Percentiles rank a stretch among this genome's conserved stretches.
These are phyloP conservation scores for Pseudogymnoascus sp. DNA, from an alignment of 2,329 filamentous ascomycete genomes.

Conservation along the genomic window DNA sequence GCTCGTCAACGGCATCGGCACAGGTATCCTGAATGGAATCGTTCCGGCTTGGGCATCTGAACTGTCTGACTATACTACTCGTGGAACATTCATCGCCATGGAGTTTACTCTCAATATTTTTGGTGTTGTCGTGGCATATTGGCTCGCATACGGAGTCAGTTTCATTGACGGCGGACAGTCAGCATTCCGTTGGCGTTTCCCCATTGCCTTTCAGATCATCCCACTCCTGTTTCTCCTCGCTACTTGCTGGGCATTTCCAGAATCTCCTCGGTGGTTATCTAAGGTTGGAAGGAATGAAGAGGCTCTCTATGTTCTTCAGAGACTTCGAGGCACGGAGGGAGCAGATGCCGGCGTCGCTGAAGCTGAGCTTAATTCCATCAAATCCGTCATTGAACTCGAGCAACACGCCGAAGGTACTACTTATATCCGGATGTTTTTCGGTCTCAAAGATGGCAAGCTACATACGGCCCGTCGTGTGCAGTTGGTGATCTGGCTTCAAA, in stretches of 20 bases:
- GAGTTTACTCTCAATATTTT: conserved; percentile 66
- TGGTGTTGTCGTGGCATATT: conserved; percentile 55
- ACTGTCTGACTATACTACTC: conserved; percentile 55
- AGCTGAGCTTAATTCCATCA: conserved; percentile 60
- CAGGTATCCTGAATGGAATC: conserved; percentile 61
- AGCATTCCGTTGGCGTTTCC: conserved; percentile 58
- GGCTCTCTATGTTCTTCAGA: conserved; percentile 54
- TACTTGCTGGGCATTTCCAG: conserved; percentile 58
- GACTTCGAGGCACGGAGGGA: conserved; percentile 51
- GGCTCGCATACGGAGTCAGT: conserved; percentile 43
- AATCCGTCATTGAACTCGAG: conserved; percentile 53
- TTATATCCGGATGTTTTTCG: conserved; percentile 34
- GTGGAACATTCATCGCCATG: conserved; percentile 55
- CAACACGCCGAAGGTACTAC: conserved; percentile 42
- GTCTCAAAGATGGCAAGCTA: conserved; percentile 35
- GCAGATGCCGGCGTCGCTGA: conserved; percentile 47
- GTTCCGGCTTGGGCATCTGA: conserved; percentile 66
- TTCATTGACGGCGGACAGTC: conserved; percentile 51
- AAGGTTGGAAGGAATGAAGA: conserved; percentile 60
- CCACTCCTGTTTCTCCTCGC: conserved; percentile 50
- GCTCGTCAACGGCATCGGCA: conserved; percentile 56
- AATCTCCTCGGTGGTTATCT: conserved; percentile 59
- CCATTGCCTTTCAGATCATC: conserved; percentile 61
- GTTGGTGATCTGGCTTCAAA: conserved; percentile 62
- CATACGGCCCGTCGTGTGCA: conserved; percentile 61